These are phyloP conservation scores for Lentinula sp. DNA, from an alignment of 768 basidiomycete genomes.

Conservation along the genomic window DNA sequence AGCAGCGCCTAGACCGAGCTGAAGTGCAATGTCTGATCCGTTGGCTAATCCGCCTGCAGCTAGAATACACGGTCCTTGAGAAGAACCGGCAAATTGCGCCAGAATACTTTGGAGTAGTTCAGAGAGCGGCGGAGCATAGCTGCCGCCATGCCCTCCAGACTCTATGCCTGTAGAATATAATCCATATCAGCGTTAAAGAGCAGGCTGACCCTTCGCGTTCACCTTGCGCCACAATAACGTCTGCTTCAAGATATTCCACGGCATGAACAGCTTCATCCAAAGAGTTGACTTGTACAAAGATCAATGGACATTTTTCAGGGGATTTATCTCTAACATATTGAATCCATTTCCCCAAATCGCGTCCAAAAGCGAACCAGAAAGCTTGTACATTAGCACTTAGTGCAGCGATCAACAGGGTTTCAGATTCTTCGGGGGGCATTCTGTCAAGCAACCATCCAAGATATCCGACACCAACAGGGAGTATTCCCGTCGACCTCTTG, in stretches of 20 bases:
- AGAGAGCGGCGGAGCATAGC: conserved; percentile 51
- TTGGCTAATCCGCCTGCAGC: conserved; percentile 72
- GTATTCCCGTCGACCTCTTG: conserved; percentile 21
- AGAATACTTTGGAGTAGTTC: conserved; percentile 55
- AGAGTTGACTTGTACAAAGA: conserved; percentile 64
- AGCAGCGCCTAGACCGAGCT: conserved; percentile 61
- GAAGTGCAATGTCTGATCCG: conserved; percentile 58
- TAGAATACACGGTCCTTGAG: conserved; percentile 42
- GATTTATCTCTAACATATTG: conserved; percentile 53
- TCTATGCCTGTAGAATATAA: conserved; percentile 52
- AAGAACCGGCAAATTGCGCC: conserved; percentile 29
- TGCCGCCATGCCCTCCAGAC: conserved; percentile 72
- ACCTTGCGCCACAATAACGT: conserved; percentile 81
- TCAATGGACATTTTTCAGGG: conserved; percentile 35
- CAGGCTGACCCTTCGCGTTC: neutral
- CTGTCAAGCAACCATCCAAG: conserved; percentile 67
- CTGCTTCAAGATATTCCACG: conserved; percentile 60
- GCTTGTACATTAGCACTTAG: conserved; percentile 54
- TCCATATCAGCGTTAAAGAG: conserved; percentile 4
- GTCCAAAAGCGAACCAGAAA: conserved; percentile 74
- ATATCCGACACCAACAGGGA: conserved; percentile 72
- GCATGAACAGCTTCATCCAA: conserved; percentile 56
- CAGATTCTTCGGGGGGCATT: conserved; percentile 27
- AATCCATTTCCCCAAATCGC: conserved; percentile 54
- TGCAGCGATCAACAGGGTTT: conserved; percentile 39